Conservation (phyloP, 2,329 filamentous ascomycete genomes). For the Thermomyces lanuginosus region DNA sequence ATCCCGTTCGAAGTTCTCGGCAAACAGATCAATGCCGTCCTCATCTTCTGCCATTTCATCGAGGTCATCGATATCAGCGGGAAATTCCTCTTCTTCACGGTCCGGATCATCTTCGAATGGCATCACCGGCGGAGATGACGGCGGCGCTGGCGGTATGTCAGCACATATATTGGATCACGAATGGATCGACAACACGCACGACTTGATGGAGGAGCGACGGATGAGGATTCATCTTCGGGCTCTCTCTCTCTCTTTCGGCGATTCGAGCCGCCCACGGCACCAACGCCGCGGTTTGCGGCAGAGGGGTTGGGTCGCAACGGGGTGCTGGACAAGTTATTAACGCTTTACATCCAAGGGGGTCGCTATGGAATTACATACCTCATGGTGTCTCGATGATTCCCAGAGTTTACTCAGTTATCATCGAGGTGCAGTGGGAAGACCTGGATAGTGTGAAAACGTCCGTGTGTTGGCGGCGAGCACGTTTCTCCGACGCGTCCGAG, state of each 20-base stretch:
- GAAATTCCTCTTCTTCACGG: constrained; percentile 38
- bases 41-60: constrained; percentile 55
- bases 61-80: constrained; percentile 48
- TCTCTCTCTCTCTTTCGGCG: constrained; percentile 50
- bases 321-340: constrained; percentile 54
- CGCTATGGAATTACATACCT: too few relatives aligned
- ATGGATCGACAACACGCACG: constrained; percentile 32
- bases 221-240: constrained; percentile 45
- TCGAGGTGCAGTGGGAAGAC: too few relatives aligned
- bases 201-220: constrained; percentile 45
- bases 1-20: constrained; percentile 49
- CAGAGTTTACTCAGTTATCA: too few relatives aligned
- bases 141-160: constrained; percentile 24
- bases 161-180: constrained; percentile 4
- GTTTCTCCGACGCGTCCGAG: not conserved
- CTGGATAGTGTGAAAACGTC: too few relatives aligned
- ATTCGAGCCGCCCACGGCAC: constrained; percentile 31
- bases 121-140: constrained; percentile 45
- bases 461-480: too few relatives aligned
- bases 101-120: constrained; percentile 34
- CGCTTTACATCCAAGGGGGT: too few relatives aligned
- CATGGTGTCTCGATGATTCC: too few relatives aligned
- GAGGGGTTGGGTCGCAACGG: constrained; percentile 66
- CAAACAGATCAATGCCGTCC: constrained; percentile 53
- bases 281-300: constrained; percentile 62